phyloP scores from a whole-genome alignment of 345 rosid genomes.

The Salix brachista region DNA sequence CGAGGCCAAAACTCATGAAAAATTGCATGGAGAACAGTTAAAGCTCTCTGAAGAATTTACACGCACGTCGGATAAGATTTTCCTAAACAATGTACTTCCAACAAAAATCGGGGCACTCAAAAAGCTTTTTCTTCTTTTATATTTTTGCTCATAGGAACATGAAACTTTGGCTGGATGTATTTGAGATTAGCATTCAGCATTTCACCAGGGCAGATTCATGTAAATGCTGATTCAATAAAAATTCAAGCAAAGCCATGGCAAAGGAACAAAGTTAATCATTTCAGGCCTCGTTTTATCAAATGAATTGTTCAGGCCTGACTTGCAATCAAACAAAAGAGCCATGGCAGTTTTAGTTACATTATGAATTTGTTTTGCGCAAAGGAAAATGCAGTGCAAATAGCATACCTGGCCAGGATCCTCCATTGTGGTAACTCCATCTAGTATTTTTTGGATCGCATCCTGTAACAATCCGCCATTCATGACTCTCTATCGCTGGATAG shows the following conservation, averaged over 20 bases:
- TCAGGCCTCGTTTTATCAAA: neutral
- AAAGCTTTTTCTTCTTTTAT: neutral
- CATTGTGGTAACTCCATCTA: slow-evolving; percentile 97
- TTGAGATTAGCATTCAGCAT: neutral
- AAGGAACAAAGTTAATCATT: neutral
- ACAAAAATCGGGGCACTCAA: neutral
- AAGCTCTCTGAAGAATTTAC: neutral
- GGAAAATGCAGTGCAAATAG: neutral
- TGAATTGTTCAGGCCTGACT: neutral
- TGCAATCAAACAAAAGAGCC: neutral
- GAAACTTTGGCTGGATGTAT: neutral
- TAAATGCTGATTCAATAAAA: neutral
- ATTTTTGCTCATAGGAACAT: neutral
- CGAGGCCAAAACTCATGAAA: neutral
- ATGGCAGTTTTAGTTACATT: neutral
- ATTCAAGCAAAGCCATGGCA: neutral
- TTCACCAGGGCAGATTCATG: neutral
- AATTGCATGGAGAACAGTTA: neutral
- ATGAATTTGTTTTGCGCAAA: neutral
- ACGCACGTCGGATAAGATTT: neutral
- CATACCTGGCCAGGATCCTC: slow-evolving; percentile 98
- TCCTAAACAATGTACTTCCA: neutral
- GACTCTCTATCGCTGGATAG: slow-evolving; percentile 89
- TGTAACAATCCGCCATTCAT: slow-evolving; percentile 83
- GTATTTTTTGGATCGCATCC: slow-evolving; percentile 97